Evolutionary conservation across 1,284 basidiomycete species (phyloP).

Genomic region (Farysia itapuensis): DNA sequence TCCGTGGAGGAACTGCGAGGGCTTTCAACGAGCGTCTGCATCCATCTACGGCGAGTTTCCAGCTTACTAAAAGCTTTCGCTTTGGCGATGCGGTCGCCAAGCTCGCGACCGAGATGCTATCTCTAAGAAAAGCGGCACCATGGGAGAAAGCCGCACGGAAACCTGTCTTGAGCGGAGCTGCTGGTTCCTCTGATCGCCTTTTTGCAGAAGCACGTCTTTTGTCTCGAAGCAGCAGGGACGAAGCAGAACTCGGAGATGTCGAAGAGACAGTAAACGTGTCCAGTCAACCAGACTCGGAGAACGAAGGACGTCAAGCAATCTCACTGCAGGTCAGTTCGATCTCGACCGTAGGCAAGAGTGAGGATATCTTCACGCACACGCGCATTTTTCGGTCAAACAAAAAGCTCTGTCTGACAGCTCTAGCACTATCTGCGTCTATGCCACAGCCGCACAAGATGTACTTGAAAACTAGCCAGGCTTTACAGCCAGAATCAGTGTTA

Average conservation of each 20-base stretch:
- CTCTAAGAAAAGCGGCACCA: constrained; percentile 38
- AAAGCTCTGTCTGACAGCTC: constrained; percentile 42
- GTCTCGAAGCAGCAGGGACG: neutral
- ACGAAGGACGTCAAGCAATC: constrained; percentile 17
- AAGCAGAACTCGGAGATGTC: neutral
- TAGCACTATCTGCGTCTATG: constrained; percentile 29
- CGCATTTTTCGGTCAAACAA: constrained; percentile 50
- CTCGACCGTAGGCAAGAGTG: constrained; percentile 5
- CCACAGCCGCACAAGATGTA: constrained; percentile 32
- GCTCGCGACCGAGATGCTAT: constrained; percentile 41
- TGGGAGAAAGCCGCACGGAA: constrained; percentile 28
- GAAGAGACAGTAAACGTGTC: neutral
- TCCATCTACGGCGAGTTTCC: constrained; percentile 36
- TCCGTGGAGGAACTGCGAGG: constrained; percentile 47
- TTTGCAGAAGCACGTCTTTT: constrained; percentile 15
- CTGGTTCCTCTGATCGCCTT: constrained; percentile 24
- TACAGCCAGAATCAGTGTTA: constrained; percentile 37
- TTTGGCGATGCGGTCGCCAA: constrained; percentile 47
- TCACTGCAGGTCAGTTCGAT: constrained; percentile 15
- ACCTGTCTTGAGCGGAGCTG: constrained; percentile 28
- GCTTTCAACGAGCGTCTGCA: constrained; percentile 50
- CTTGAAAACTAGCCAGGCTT: constrained; percentile 45
- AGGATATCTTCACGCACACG: constrained; percentile 29
- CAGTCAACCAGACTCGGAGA: neutral
- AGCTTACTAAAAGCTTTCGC: constrained; percentile 52